These are phyloP conservation scores for Thelephora ganbajun DNA, from an alignment of 768 basidiomycete species.

Conservation along the genomic window DNA sequence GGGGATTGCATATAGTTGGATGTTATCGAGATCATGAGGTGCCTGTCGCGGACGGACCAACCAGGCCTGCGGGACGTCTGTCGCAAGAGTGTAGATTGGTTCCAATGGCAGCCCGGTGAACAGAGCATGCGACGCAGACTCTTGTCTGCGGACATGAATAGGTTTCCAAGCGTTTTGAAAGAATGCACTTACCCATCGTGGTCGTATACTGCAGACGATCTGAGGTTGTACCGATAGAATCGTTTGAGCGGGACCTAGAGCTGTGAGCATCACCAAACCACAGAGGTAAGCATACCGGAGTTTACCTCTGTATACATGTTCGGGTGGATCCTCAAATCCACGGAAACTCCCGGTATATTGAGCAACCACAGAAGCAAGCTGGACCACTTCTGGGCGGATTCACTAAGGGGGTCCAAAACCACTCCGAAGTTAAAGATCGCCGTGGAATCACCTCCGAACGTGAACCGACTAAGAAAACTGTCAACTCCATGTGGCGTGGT, in stretches of 20 bases:
- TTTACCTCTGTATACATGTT: constrained; percentile 50
- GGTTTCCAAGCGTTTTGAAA: neutral
- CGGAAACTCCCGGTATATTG: constrained; percentile 45
- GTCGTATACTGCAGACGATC: constrained; percentile 46
- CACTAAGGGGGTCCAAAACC: constrained; percentile 76
- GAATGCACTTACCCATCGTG: constrained; percentile 43
- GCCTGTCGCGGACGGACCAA: constrained; percentile 83
- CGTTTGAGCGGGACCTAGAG: constrained; percentile 74
- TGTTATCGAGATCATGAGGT: constrained; percentile 89
- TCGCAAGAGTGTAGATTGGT: constrained; percentile 86
- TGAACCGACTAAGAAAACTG: constrained; percentile 39
- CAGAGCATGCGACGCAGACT: constrained; percentile 38
- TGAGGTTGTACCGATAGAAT: constrained; percentile 77
- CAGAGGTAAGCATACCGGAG: neutral
- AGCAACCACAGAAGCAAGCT: constrained; percentile 65
- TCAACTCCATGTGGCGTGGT: constrained; percentile 3
- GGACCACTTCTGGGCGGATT: constrained; percentile 77
- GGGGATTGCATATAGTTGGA: constrained; percentile 61
- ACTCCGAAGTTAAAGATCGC: constrained; percentile 60
- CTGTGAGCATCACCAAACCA: neutral
- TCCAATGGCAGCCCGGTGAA: constrained; percentile 71
- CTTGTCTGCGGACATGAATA: constrained; percentile 26
- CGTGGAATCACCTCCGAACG: constrained; percentile 49
- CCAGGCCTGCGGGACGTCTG: constrained; percentile 90
- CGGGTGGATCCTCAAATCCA: constrained; percentile 77